Conservation (phyloP, 2,329 filamentous ascomycete genomes). For the Monosporascus ibericus region DNA sequence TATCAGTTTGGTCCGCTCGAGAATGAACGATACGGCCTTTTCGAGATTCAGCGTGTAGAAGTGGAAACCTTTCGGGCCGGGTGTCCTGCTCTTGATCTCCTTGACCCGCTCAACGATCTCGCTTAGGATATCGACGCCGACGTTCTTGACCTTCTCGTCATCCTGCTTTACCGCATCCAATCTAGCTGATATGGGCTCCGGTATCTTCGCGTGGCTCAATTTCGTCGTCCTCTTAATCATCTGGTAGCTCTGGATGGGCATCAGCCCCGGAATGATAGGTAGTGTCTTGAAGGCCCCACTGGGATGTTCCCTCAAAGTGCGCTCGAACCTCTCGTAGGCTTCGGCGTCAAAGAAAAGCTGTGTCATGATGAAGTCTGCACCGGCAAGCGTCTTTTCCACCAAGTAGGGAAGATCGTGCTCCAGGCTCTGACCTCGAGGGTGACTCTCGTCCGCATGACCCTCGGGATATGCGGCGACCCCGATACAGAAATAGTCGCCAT, state of each 20-base stretch:
- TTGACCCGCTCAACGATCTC: slow-evolving; percentile 80
- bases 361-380: slow-evolving; percentile 97
- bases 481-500: slow-evolving; percentile 94
- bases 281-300: slow-evolving; percentile 81
- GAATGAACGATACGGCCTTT: slow-evolving; percentile 89
- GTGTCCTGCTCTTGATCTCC: slow-evolving; percentile 49
- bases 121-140: slow-evolving; percentile 75
- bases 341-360: slow-evolving; percentile 92
- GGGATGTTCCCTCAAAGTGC: slow-evolving; percentile 67
- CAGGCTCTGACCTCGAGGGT: slow-evolving; percentile 62
- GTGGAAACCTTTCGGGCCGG: slow-evolving; percentile 74
- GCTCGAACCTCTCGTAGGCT: slow-evolving; percentile 77
- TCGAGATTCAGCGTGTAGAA: slow-evolving; percentile 97
- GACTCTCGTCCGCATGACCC: slow-evolving; percentile 85
- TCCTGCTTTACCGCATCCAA: slow-evolving; percentile 70
- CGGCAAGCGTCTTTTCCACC: slow-evolving; percentile 83
- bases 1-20: slow-evolving; percentile 82
- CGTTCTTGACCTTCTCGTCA: slow-evolving; percentile 73
- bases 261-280: slow-evolving; percentile 87
- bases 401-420: slow-evolving; percentile 84
- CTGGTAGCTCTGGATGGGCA: slow-evolving; percentile 97
- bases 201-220: slow-evolving; percentile 82
- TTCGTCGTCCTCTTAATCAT: slow-evolving; percentile 93
- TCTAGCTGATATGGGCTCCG: slow-evolving; percentile 61
- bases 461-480: slow-evolving; percentile 94